phyloP scores from a whole-genome alignment of 2,329 filamentous ascomycete species.

The Trichophyton equinum region DNA sequence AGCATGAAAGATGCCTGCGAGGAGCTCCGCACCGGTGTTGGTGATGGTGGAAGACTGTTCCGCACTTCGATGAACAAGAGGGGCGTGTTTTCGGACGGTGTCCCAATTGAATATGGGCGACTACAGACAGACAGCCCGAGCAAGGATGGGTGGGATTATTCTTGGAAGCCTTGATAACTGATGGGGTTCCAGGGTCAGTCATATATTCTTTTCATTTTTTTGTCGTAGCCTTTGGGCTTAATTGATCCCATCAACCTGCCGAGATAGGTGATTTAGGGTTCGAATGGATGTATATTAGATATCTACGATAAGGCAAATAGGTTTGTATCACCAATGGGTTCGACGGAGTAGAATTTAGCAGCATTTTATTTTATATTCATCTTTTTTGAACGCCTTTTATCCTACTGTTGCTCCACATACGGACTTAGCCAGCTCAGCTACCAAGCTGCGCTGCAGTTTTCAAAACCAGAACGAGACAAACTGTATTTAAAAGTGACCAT shows the following conservation, averaged over 20 bases:
- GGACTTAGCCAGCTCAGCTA: too few species aligned
- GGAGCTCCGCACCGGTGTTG: constrained; percentile 50
- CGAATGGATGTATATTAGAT: background rate
- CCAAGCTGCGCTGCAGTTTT: too few species aligned
- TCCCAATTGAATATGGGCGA: constrained; percentile 78
- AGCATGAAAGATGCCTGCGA: constrained; percentile 79
- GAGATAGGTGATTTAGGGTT: background rate
- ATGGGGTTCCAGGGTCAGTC: background rate
- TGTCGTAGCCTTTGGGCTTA: background rate
- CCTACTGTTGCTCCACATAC: too few species aligned
- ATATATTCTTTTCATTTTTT: background rate
- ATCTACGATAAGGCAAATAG: background rate
- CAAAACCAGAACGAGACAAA: background rate
- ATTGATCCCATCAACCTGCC: background rate
- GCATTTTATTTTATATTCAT: background rate
- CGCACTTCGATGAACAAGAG: constrained; percentile 84
- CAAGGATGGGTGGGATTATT: constrained; percentile 78
- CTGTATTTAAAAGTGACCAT: background rate
- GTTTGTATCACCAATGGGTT: background rate
- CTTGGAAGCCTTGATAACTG: constrained; percentile 55
- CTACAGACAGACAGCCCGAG: constrained; percentile 67
- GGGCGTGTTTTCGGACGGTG: constrained; percentile 58
- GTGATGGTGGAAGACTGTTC: constrained; percentile 53
- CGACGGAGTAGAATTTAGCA: background rate
- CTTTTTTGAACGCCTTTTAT: background rate